Evolutionary conservation across 176 grass and related monocot species (phyloP).

Genomic region (Musa acuminata): DNA sequence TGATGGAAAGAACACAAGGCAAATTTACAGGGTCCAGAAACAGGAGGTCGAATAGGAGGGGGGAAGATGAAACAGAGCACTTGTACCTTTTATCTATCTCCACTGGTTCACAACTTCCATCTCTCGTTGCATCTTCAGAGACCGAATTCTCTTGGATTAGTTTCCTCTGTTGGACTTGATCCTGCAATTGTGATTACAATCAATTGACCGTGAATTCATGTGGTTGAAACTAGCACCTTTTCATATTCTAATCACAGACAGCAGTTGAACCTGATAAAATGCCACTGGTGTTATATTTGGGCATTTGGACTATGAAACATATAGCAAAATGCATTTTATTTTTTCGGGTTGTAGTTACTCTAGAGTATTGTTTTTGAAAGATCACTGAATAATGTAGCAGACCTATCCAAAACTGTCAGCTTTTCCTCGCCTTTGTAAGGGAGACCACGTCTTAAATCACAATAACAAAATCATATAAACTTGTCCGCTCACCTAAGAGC

Average conservation of each 20-base stretch:
- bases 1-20: not conserved
- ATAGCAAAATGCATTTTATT: not conserved
- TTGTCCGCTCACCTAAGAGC: constrained; percentile 14
- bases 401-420: too few species aligned
- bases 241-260: too few species aligned
- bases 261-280: not conserved
- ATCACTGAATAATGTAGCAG: too few species aligned
- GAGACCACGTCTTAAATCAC: not conserved
- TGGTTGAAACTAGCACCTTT: not conserved
- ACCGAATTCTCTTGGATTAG: not conserved
- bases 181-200: not conserved
- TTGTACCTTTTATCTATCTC: not conserved
- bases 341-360: too few species aligned
- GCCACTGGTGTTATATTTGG: not conserved
- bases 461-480: not conserved
- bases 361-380: too few species aligned
- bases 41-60: not conserved
- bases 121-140: not conserved
- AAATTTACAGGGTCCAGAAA: constrained; percentile 6
- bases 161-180: not conserved
- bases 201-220: not conserved
- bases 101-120: not conserved
- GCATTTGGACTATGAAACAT: not conserved
- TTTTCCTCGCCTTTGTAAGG: not conserved
- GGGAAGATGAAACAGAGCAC: not conserved